Evolutionary conservation across 306 rosid genomes (phyloP), one percentile per base, ranked within the genome.

Genomic region (Canavalia gladiata): DNA sequence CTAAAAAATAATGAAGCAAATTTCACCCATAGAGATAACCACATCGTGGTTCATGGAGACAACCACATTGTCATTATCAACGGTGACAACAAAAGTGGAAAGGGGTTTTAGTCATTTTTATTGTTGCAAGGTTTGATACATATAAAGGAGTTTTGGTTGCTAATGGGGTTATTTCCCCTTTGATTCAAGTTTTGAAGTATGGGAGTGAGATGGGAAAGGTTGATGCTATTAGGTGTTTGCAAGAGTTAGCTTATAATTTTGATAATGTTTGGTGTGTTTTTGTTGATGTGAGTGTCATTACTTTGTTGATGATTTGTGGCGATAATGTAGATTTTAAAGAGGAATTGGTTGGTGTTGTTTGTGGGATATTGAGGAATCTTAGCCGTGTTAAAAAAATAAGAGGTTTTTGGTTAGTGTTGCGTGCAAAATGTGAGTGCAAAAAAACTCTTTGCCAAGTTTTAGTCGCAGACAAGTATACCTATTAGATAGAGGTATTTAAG

Each of bases 261-360:
- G 94, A 92, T 35, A 94, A 94, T 59, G 94, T 92, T 49, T 94
- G 98, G 98, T 88, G 94, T 29, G 93, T 94, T 73, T 94, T 95
- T 0, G 94, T 94, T 73, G 97, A 94, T 34, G 98, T 97, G 3
- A 97, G 98, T 43, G 93, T 94, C 57, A 90, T 92, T 3, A 85
- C 90, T 25, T 76, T 92, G 84, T 88, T 92, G 59, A 94, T 86
- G 66, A 86, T 92, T 33, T 94, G 98, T 78, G n/a, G n/a, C n/a
- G 69, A 83, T 0, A 52, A 75, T 62, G 82, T 2, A 28, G 90
- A 87, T 62, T 81, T 72, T 9, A 71, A 86, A 55, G 64, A 83
- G n/a, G 96, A 88, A 41, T 79, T 92, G 87, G 81, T 94, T 50
- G 77, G 88, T 81, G 79, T 91, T 46, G 88, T 94, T 66, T 94